These are phyloP conservation scores for Coniochaeta sp. DNA, from an alignment of 2,329 filamentous ascomycete species.

Conservation along the genomic window DNA sequence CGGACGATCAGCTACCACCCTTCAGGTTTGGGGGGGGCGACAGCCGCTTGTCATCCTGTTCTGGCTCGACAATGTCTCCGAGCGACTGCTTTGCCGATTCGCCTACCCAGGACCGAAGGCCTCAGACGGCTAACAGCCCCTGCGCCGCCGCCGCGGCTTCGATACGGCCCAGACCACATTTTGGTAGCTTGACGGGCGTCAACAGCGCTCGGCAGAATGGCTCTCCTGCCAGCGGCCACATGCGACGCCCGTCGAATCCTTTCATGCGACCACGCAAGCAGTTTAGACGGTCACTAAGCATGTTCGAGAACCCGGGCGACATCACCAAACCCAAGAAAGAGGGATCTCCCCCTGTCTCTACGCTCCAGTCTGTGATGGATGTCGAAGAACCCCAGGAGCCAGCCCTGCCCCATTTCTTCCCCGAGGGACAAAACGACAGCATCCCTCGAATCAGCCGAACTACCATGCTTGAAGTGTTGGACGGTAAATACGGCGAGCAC, in stretches of 20 bases:
- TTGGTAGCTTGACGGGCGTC: conserved; percentile 45
- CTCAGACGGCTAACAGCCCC: conserved; percentile 54
- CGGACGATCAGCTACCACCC: conserved; percentile 60
- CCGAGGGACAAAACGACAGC: conserved; percentile 73
- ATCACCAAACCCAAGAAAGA: conserved; percentile 74
- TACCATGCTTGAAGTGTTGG: conserved; percentile 79
- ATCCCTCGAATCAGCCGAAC: conserved; percentile 79
- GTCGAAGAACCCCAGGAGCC: conserved; percentile 67
- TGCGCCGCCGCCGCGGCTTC: conserved; percentile 33
- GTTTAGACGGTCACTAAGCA: conserved; percentile 87
- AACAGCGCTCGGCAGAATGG: conserved; percentile 60
- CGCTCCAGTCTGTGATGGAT: conserved; percentile 72
- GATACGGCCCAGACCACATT: conserved; percentile 57
- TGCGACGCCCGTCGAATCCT: conserved; percentile 66
- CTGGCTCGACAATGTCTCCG: conserved; percentile 54
- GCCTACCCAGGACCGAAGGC: conserved; percentile 62
- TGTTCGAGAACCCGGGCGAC: conserved; percentile 92
- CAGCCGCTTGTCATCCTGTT: conserved; percentile 15
- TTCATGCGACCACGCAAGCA: conserved; percentile 76
- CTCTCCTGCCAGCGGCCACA: conserved; percentile 65
- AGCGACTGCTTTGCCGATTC: conserved; percentile 78
- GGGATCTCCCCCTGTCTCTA: conserved; percentile 42
- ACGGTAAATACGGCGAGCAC: conserved; percentile 69
- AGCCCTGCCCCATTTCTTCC: conserved; percentile 75
- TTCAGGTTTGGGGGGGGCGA: conserved; percentile 68